These are phyloP conservation scores for Erucastrum elatum DNA, from an alignment of 345 rosid species.

Conservation along the genomic window DNA sequence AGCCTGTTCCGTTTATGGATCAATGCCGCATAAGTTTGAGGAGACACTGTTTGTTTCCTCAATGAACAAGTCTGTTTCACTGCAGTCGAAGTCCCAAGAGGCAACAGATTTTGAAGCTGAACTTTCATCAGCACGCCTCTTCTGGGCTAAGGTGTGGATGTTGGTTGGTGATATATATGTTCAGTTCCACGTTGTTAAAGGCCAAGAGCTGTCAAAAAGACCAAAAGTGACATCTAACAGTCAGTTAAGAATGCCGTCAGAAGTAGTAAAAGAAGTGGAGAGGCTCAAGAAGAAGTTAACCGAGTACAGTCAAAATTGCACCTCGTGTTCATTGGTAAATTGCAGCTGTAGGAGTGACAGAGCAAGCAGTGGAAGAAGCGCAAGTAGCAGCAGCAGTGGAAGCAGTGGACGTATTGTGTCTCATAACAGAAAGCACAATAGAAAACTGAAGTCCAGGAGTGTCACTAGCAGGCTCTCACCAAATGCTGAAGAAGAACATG, in stretches of 20 bases:
- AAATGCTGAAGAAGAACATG: conserved; percentile 41
- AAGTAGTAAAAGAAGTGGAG: conserved; percentile 82
- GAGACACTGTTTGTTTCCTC: conserved; percentile 72
- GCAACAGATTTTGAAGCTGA: conserved; percentile 43
- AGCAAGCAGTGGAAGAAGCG: conserved; percentile 92
- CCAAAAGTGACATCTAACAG: conserved; percentile 43
- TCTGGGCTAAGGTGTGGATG: conserved; percentile 94
- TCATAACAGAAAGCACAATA: conserved; percentile 62
- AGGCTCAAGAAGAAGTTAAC: conserved; percentile 81
- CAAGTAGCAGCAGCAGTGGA: conserved; percentile 71
- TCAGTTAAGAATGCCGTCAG: conserved; percentile 74
- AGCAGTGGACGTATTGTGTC: conserved; percentile 41
- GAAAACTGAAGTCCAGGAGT: conserved; percentile 49
- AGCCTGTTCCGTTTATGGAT: conserved; percentile 84
- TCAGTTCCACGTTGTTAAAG: conserved; percentile 63
- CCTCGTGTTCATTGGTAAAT: conserved; percentile 78
- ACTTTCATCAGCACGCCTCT: conserved; percentile 62
- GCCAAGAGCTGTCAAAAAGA: conserved; percentile 50
- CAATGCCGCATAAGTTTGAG: conserved; percentile 85
- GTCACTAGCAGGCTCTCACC: conserved; percentile 28
- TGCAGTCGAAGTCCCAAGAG: conserved; percentile 33
- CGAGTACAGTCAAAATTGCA: conserved; percentile 59
- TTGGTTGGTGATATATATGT: conserved; percentile 89
- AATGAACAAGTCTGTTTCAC: conserved; percentile 46
- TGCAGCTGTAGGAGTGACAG: conserved; percentile 94